Conservation (phyloP, 768 basidiomycete genomes). For the Fistulinella prunicolor region DNA sequence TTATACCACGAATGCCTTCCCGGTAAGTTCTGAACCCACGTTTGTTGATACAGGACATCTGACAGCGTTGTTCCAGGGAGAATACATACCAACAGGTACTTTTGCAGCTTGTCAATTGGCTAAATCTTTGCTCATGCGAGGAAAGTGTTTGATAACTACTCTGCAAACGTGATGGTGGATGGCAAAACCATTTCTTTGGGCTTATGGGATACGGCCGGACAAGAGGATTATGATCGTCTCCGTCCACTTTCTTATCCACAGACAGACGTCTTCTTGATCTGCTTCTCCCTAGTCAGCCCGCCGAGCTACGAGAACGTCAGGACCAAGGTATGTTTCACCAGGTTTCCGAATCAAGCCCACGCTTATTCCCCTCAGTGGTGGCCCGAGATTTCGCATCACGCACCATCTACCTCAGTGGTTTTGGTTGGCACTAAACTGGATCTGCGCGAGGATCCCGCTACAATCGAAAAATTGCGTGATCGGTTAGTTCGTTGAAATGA, state of each 20-base stretch:
- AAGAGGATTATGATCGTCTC: conserved; percentile 98
- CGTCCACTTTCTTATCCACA: conserved; percentile 98
- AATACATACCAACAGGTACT: conserved; percentile 93
- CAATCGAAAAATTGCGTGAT: conserved; percentile 90
- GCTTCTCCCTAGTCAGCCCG: conserved; percentile 97
- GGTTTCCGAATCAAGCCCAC: conserved; percentile 3
- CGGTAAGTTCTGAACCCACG: conserved; percentile 50
- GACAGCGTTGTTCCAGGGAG: conserved; percentile 56
- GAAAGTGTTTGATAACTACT: conserved; percentile 97
- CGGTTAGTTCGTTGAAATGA: conserved; percentile 47
- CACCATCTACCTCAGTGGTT: conserved; percentile 89
- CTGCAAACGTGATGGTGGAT: conserved; percentile 98
- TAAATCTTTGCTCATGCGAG: conserved; percentile 10
- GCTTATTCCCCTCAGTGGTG: conserved; percentile 66
- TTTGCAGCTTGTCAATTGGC: conserved; percentile 1
- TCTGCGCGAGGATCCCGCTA: conserved; percentile 90
- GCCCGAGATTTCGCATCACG: conserved; percentile 97
- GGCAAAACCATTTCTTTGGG: conserved; percentile 98
- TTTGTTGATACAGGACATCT: conserved; percentile 15
- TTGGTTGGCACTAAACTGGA: conserved; percentile 97
- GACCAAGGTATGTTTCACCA: conserved; percentile 70
- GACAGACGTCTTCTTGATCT: conserved; percentile 99
- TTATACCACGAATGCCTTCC: conserved; percentile 98
- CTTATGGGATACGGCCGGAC: conserved; percentile 99
- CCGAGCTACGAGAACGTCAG: conserved; percentile 98